Base-by-base conservation (phyloP, 1,284 basidiomycete species). In the Cyathus pygmaeus region DNA sequence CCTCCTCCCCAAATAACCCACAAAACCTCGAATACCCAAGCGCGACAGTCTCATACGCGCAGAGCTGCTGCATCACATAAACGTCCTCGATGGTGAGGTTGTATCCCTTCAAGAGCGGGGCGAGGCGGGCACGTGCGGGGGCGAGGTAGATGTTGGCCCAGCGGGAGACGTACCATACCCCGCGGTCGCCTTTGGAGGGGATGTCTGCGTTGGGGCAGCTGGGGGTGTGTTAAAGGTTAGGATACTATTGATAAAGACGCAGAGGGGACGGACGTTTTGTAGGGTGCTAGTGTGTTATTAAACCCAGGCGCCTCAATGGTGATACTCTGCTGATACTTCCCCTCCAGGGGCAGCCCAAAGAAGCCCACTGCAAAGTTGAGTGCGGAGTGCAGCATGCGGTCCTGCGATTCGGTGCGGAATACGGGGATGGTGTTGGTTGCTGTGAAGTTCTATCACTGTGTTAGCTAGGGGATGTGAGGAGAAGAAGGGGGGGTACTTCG, bases 11-110 rank as follows among this genome's bases (percentile, higher is more conserved):
- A 78, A 98, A 98, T 1, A 98, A 81, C 55, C 88, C 87, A 69
- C 96, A 98, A 79, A 97, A 98, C 65, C 89, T 90, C 29, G 92
- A 94, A 71, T 93, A 96, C 2, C 95, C 96, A 17, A 97, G 84
- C 0, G 94, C 92, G 42, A 96, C 94, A 3, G 95, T 97, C 90
- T 96, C 94, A 68, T 95, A 95, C 7, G 93, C 89, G 71, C 94
- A 95, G 75, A 92, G 82, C 74, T 93, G 88, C 68, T 94, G 92
- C 81, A 93, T 85, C 7, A 80, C 82, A 63, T 88, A 92, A 2
- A 92, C 81, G 69, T 96, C 94, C 65, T 90, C 87, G 44, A 90
- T 84, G 9, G 83, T 84, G 44, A 96, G 73, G 10, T 89, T 81
- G 60, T 90, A 90, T 0, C 94, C 95, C 3, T 83, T 66, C 49